phyloP scores from a whole-genome alignment of 164 flowering plant genomes.

The Litsea cubeba region DNA sequence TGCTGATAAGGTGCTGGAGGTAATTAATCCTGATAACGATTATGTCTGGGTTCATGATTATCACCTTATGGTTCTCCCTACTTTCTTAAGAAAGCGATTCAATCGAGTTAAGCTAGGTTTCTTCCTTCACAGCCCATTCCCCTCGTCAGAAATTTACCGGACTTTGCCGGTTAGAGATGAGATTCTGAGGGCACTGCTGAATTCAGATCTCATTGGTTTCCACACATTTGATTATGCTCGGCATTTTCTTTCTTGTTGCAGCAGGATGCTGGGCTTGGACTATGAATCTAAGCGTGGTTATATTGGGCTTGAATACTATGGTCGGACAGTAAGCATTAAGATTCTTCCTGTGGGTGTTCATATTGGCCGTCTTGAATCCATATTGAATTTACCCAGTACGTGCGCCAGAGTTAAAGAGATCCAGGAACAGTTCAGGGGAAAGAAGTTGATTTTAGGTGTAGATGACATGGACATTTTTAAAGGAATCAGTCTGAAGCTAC shows the following conservation, averaged over 20 bases:
- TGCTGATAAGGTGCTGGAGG: conserved; percentile 31
- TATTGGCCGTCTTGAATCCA: conserved; percentile 17
- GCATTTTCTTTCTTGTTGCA: conserved; percentile 21
- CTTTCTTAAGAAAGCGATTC: conserved; percentile 62
- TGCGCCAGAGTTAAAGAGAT: conserved; percentile 13
- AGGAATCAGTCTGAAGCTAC: conserved; percentile 19
- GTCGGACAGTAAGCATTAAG: conserved; percentile 18
- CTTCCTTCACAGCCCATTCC: conserved; percentile 90
- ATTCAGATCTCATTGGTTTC: conserved; percentile 19
- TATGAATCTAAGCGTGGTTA: conserved; percentile 21
- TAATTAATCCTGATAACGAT: conserved; percentile 46
- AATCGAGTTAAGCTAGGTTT: conserved; percentile 73
- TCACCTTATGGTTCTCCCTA: conserved; percentile 84
- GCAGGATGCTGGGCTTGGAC: conserved; percentile 18
- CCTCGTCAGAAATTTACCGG: conserved; percentile 69
- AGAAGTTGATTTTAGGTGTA: conserved; percentile 15
- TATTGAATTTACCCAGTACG: conserved; percentile 7
- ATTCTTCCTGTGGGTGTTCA: conserved; percentile 20
- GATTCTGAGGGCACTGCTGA: conserved; percentile 15
- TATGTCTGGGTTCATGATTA: conserved; percentile 89
- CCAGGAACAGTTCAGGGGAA: conserved; percentile 14
- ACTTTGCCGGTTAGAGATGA: conserved; percentile 19
- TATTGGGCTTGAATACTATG: conserved; percentile 19
- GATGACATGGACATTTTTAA: conserved; percentile 27
- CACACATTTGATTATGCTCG: conserved; percentile 23